Percentiles rank a stretch among this genome's conserved stretches.
Evolutionary conservation across 208 protist species (phyloP).

Genomic region (Crithidia fasciculata): DNA sequence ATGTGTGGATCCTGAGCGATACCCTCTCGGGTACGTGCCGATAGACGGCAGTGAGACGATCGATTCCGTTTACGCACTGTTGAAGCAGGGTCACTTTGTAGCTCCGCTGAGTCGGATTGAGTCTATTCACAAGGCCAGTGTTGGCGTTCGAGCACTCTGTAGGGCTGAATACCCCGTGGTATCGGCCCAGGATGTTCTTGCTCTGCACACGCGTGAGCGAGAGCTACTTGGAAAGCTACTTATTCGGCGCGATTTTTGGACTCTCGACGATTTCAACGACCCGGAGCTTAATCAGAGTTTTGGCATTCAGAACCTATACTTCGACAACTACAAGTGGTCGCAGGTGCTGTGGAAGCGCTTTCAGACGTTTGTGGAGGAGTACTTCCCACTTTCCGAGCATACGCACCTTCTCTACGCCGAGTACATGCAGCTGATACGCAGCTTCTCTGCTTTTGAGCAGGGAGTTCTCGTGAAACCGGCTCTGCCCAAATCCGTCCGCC

Average conservation of each 20-base stretch:
- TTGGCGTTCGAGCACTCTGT: conserved; percentile 59
- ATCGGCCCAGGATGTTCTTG: conserved; percentile 56
- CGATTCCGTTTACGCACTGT: conserved; percentile 72
- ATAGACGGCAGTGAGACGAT: conserved; percentile 81
- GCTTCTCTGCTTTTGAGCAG: conserved; percentile 84
- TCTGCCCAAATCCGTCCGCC: conserved; percentile 43
- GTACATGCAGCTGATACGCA: conserved; percentile 79
- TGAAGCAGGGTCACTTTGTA: conserved; percentile 84
- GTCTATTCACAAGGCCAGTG: conserved; percentile 61
- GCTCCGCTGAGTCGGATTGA: conserved; percentile 79
- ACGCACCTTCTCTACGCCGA: conserved; percentile 81
- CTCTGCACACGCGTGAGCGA: conserved; percentile 41
- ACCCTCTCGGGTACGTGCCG: conserved; percentile 83
- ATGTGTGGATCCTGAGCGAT: conserved; percentile 41
- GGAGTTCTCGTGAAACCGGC: conserved; percentile 55
- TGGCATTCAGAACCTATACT: conserved; percentile 89
- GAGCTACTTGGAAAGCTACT: conserved; percentile 74
- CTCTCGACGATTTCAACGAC: conserved; percentile 88
- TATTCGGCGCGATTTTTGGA: conserved; percentile 89
- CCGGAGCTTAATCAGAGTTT: conserved; percentile 87
- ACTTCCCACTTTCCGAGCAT: conserved; percentile 82
- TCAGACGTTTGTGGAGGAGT: conserved; percentile 85
- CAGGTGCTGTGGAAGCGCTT: conserved; percentile 88
- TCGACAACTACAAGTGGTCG: conserved; percentile 93
- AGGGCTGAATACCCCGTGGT: conserved; percentile 73